Evolutionary conservation across 2,329 filamentous ascomycete species (phyloP).

Genomic region (Xylaria sp.): DNA sequence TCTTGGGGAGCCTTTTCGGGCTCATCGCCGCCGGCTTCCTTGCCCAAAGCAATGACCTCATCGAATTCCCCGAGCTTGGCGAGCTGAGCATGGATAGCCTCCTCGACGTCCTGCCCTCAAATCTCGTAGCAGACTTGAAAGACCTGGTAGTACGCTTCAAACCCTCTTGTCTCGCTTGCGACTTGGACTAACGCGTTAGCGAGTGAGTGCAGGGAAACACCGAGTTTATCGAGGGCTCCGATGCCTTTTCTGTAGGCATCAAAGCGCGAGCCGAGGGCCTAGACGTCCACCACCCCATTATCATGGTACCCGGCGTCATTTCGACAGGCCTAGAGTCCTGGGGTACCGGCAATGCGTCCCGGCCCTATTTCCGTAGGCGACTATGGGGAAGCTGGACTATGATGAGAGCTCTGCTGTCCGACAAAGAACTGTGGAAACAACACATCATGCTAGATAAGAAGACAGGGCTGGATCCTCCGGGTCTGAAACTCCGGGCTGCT

Average conservation of each 20-base stretch:
- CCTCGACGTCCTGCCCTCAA: conserved; percentile 87
- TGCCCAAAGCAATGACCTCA: conserved; percentile 87
- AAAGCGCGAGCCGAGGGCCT: conserved; percentile 86
- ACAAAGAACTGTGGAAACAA: conserved; percentile 93
- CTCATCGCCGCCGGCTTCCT: conserved; percentile 91
- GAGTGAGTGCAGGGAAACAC: conserved; percentile 78
- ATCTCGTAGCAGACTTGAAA: conserved; percentile 84
- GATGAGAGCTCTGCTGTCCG: conserved; percentile 93
- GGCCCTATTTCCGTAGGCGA: conserved; percentile 92
- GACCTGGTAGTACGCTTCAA: conserved; percentile 77
- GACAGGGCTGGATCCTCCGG: conserved; percentile 90
- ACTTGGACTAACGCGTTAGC: conserved; percentile 34
- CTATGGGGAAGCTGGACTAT: conserved; percentile 99
- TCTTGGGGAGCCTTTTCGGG: conserved; percentile 89
- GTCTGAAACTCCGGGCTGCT: conserved; percentile 89
- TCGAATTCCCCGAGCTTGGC: conserved; percentile 76
- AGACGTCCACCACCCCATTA: conserved; percentile 83
- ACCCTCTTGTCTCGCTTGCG: conserved; percentile 20
- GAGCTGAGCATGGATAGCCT: conserved; percentile 87
- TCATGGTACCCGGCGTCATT: conserved; percentile 98
- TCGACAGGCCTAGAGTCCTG: conserved; percentile 97
- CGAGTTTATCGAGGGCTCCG: conserved; percentile 84
- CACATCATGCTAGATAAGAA: conserved; percentile 96
- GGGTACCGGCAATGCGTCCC: conserved; percentile 86
- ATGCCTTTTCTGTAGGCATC: conserved; percentile 91